Conservation (phyloP, 345 rosid genomes). For the Linum tenue region DNA sequence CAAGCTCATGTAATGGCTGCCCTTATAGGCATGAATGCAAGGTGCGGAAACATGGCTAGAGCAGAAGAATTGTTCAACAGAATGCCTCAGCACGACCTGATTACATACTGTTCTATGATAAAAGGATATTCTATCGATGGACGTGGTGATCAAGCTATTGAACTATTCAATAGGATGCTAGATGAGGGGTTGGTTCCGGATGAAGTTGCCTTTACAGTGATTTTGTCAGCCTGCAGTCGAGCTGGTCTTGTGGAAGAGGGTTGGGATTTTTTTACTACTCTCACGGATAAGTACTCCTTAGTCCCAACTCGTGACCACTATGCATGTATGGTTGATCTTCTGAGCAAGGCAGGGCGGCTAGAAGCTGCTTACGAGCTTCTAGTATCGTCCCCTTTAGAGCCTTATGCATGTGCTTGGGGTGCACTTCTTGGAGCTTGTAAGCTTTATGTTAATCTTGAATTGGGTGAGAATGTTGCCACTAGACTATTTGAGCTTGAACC, state of each 20-base stretch:
- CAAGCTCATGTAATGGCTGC: constrained; percentile 49
- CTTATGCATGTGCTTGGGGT: constrained; percentile 59
- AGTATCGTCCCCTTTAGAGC: constrained; percentile 43
- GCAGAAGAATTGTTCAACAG: constrained; percentile 44
- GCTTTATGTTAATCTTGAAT: constrained; percentile 38
- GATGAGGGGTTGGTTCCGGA: constrained; percentile 56
- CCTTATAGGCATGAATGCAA: constrained; percentile 68
- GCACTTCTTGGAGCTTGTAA: constrained; percentile 62
- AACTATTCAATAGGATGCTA: constrained; percentile 48
- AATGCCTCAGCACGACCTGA: constrained; percentile 38
- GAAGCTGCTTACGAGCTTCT: constrained; percentile 45
- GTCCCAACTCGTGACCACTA: constrained; percentile 53
- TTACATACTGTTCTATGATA: constrained; percentile 58
- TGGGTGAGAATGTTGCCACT: constrained; percentile 45
- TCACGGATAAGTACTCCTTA: constrained; percentile 36
- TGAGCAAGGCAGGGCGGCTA: constrained; percentile 50
- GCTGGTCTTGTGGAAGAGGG: constrained; percentile 56
- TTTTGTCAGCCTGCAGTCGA: constrained; percentile 51
- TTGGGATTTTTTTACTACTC: constrained; percentile 36
- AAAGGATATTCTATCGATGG: constrained; percentile 61
- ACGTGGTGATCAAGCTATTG: constrained; percentile 34
- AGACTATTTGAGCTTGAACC: constrained; percentile 55
- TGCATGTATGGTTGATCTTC: constrained; percentile 61
- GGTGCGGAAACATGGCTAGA: constrained; percentile 61
- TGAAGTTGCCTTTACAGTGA: constrained; percentile 57